A percentile compares a stretch with the other conserved stretches of the same genome.
Conservation (phyloP, 352 stramenopile species). For the Globisporangium emineosum region DNA sequence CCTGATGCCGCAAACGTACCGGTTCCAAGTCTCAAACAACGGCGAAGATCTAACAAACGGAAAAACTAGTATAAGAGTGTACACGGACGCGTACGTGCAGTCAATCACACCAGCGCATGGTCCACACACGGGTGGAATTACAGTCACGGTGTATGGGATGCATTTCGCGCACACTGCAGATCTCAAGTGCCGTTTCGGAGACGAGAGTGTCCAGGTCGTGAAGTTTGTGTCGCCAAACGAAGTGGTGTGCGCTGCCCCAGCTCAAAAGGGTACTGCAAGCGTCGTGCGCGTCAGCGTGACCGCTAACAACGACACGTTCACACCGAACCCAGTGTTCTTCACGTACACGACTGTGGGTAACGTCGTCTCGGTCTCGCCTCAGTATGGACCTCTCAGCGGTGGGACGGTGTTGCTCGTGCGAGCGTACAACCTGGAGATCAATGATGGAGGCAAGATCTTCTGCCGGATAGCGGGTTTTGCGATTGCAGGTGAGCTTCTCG, state of each 20-base stretch:
- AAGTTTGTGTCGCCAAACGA: slow-evolving; percentile 72
- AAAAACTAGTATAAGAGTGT: slow-evolving; percentile 57
- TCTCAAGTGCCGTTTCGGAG: slow-evolving; percentile 82
- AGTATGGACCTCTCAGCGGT: slow-evolving; percentile 40
- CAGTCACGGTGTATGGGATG: slow-evolving; percentile 80
- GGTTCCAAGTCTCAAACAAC: slow-evolving; percentile 82
- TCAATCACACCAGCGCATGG: slow-evolving; percentile 69
- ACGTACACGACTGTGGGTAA: slow-evolving; percentile 57
- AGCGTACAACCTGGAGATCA: slow-evolving; percentile 60
- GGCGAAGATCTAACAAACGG: slow-evolving; percentile 58
- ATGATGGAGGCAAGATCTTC: slow-evolving; percentile 20
- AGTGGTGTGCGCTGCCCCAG: slow-evolving; percentile 62
- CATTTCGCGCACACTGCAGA: slow-evolving; percentile 63
- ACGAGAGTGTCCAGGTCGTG: slow-evolving; percentile 34
- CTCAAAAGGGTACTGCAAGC: slow-evolving; percentile 35
- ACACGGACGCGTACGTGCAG: slow-evolving; percentile 70
- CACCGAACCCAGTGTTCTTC: slow-evolving; percentile 75
- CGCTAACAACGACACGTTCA: slow-evolving; percentile 67
- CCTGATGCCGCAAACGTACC: slow-evolving; percentile 46
- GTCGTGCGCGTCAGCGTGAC: slow-evolving; percentile 51
- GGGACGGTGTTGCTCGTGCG: slow-evolving; percentile 55
- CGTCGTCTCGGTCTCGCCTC: slow-evolving; percentile 55
- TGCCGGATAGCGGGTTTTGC: slow-evolving; percentile 43
- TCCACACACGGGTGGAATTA: slow-evolving; percentile 70
- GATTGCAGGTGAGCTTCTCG: slow-evolving; percentile 29